phyloP scores from a whole-genome alignment of 1,139 yeast genomes.

The Kluyveromyces sp. region DNA sequence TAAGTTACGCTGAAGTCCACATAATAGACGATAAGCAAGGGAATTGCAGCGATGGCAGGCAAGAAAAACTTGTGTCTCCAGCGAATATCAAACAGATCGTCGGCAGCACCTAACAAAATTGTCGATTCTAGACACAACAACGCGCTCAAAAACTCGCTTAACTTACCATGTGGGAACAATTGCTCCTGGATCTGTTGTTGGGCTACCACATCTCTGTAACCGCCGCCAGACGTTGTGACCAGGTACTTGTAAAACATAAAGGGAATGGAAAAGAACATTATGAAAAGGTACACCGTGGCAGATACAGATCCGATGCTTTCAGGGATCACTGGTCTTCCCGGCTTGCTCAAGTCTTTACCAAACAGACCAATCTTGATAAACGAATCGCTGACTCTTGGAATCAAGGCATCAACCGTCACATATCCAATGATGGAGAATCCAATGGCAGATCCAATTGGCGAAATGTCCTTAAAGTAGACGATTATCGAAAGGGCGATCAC shows the following conservation, averaged over 20 bases:
- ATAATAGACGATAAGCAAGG: constrained; percentile 81
- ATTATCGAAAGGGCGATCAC: constrained; percentile 1
- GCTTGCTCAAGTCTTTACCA: constrained; percentile 78
- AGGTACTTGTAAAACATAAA: constrained; percentile 78
- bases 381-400: constrained; percentile 59
- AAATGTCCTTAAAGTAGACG: constrained; percentile 16
- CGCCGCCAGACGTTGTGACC: constrained; percentile 52
- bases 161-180: constrained; percentile 74
- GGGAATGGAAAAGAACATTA: constrained; percentile 82
- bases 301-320: constrained; percentile 89
- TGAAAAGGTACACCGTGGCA: constrained; percentile 70
- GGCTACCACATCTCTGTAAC: constrained; percentile 37
- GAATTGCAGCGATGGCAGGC: constrained; percentile 92
- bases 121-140: constrained; percentile 78
- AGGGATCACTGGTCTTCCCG: constrained; percentile 64
- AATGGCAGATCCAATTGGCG: constrained; percentile 37
- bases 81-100: constrained; percentile 87
- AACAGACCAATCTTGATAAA: constrained; percentile 71
- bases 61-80: constrained; percentile 96
- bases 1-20: constrained; percentile 92
- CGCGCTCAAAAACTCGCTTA: constrained; percentile 82
- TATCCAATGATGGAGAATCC: constrained; percentile 69
- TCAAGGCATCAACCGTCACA: constrained; percentile 46
- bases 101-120: constrained; percentile 80
- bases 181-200: constrained; percentile 14